These are phyloP conservation scores for Ophiostoma himal-ulmi DNA, from an alignment of 2,329 filamentous ascomycete genomes.

Conservation along the genomic window DNA sequence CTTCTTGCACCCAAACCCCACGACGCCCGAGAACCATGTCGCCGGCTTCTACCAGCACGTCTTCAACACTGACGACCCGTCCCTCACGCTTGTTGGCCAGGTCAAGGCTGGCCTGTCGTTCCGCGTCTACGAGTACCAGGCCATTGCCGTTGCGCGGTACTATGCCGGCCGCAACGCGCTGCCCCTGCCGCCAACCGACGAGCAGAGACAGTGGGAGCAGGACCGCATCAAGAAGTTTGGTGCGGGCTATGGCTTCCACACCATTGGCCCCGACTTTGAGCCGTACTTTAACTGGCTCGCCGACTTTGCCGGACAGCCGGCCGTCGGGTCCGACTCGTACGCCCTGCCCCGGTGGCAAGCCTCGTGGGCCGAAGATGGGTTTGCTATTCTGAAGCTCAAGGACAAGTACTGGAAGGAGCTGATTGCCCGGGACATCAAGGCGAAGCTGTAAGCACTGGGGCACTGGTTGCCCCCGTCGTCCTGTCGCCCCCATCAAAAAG, in stretches of 20 bases:
- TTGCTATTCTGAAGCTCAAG: slow-evolving; percentile 15
- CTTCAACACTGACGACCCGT: slow-evolving; percentile 35
- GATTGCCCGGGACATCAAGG: slow-evolving; percentile 14
- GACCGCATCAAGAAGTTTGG: slow-evolving; percentile 12
- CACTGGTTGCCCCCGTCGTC: not conserved
- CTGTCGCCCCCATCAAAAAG: not conserved
- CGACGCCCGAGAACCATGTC: slow-evolving; percentile 25
- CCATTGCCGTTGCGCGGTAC: slow-evolving; percentile 27
- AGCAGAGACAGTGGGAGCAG: slow-evolving; percentile 34
- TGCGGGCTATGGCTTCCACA: slow-evolving; percentile 16
- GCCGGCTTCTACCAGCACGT: slow-evolving; percentile 36
- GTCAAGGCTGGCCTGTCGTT: slow-evolving; percentile 36
- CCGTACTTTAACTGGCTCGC: slow-evolving; percentile 1
- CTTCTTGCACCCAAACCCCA: slow-evolving; percentile 38
- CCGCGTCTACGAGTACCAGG: slow-evolving; percentile 37
- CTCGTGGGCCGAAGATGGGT: slow-evolving; percentile 8
- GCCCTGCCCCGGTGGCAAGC: slow-evolving; percentile 16
- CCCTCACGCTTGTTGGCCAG: slow-evolving; percentile 35
- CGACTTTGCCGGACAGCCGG: slow-evolving; percentile 20
- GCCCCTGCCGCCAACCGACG: slow-evolving; percentile 28
- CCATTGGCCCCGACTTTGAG: slow-evolving; percentile 11
- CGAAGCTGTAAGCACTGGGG: slow-evolving; percentile 4
- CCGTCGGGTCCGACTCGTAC: slow-evolving; percentile 14
- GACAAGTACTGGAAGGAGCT: slow-evolving; percentile 15
- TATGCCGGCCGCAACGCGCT: slow-evolving; percentile 32